Percentiles rank a stretch among this genome's conserved stretches.
Evolutionary conservation across 192 early-diverging fungal genomes (phyloP).

Genomic region (Globomyces pollinis-pini): DNA sequence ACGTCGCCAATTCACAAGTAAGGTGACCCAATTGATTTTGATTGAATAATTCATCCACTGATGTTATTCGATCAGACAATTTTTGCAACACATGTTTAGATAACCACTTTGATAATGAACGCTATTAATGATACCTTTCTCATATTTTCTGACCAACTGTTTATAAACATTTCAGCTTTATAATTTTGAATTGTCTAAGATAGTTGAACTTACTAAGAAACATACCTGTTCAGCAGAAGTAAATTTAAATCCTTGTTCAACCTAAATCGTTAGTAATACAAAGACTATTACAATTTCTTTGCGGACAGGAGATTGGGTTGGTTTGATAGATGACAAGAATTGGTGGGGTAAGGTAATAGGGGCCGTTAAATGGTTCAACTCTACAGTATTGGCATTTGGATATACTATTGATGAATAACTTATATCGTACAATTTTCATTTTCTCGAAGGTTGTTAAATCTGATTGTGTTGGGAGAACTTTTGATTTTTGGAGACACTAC

Average conservation of each 20-base stretch:
- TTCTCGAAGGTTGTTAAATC: no score
- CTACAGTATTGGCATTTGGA: no score
- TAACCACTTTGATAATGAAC: not conserved
- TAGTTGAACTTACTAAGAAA: no score
- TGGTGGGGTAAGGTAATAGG: not conserved
- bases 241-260: not conserved
- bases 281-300: no score
- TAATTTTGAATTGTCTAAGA: not conserved
- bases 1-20: no score
- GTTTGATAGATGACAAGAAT: not conserved
- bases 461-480: no score
- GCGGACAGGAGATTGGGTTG: not conserved
- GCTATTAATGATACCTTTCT: not conserved
- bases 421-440: no score
- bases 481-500: no score
- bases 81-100: not conserved
- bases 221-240: not conserved
- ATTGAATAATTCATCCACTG: not conserved
- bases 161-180: not conserved
- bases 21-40: not conserved
- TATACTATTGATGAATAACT: no score
- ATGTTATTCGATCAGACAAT: not conserved
- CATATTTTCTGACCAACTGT: not conserved
- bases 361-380: not conserved
- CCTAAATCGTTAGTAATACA: no score